Base-by-base conservation (phyloP, 2,329 filamentous ascomycete genomes). In the Calonectria leucothoes region DNA sequence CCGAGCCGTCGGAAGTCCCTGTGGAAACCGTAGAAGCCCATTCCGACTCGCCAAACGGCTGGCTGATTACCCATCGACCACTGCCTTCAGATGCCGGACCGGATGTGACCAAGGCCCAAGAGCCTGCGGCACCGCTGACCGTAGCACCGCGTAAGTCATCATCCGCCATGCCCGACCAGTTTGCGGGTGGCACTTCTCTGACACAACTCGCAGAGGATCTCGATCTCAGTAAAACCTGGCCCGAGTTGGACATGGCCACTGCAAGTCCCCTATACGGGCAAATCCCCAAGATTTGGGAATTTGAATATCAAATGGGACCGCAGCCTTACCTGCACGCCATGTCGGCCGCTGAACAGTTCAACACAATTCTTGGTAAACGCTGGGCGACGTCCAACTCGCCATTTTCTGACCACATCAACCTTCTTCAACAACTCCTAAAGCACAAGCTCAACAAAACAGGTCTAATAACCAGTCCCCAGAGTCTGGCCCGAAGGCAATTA, bases 201-300 rank as follows among this genome's bases (percentile, higher is more conserved):
- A 39, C 15, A 25, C 3, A 4, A 29, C 7, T 39, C 27, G 7
- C 45, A 48, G 29, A 57, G 42, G 11, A 61, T 59, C 39, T 42
- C 7, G 25, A 0, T 0, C n/a, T 10, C 1, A 8, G 1, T 11
- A 12, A 27, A 10, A 31, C 45, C 10, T 64, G 59, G 59, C 39
- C 59, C 25, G 59, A 64, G 55, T 5, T 59, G 52, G 42, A 52
- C 51, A 27, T 35, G 33, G 6, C 61, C 31, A 35, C 73, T 1
- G 73, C 76, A 20, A 75, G 69, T 4, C 76, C 76, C 0, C 55
- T 81, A 0, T 80, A 78, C 12, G 57, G 75, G 0, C 81, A 82
- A n/a, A 81, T 83, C 2, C 81, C 81, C 0, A 80, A 81, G 12
- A 82, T 82, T n/a, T 82, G 81, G 81, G 80, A 70, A 0, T 81